Base-by-base conservation (phyloP, 2,329 filamentous ascomycete genomes). In the Stromatinia cepivora region DNA sequence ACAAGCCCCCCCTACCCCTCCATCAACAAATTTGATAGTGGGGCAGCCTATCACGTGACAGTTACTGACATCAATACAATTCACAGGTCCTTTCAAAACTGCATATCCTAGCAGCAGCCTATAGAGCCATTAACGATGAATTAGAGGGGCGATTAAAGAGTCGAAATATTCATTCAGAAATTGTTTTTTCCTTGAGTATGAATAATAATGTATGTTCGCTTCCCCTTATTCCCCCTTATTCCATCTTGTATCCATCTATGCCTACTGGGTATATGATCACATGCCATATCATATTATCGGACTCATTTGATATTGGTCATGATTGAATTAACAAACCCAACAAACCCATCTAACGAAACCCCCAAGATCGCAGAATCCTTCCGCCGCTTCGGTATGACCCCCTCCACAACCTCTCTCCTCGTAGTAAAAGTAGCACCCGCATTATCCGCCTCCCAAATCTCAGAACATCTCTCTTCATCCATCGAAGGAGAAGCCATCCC, bases 351-450 rank as follows among this genome's bases (percentile, higher is more conserved):
- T 58, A 42, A 67, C 57, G 17, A 42, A 9, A 11, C 8, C 5
- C 48, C 22, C 28, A 31, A 96, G 93, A 98, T 99, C 77, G 87
- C 93, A 65, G 94, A 97, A 75, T 90, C 93, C 0, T 98, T 98
- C 80, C 90, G 92, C 45, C 90, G 90, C 67, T 97, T 95, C 77
- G 95, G 95, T 61, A 89, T 98, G 70, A 87, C 92, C 17, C 81
- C 84, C 15, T 95, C 91, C 3, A 89, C 85, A 57, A 81, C 89
- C 39, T 57, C 67, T 74, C 80, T 99, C n/a, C 82, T 97, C 3
- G 88, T 92, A 9, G 84, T 97, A 76, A 98, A 97, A 78, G 84
- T 98, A 34, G 85, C 89, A 13, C 83, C 85, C 22, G 82, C 83
- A 0, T 80, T 82, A 59, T 78, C 81, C 59, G 80, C 87, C 48